Evolutionary conservation across 1,139 yeast species (phyloP).

Genomic region (Zygoascus sp.): DNA sequence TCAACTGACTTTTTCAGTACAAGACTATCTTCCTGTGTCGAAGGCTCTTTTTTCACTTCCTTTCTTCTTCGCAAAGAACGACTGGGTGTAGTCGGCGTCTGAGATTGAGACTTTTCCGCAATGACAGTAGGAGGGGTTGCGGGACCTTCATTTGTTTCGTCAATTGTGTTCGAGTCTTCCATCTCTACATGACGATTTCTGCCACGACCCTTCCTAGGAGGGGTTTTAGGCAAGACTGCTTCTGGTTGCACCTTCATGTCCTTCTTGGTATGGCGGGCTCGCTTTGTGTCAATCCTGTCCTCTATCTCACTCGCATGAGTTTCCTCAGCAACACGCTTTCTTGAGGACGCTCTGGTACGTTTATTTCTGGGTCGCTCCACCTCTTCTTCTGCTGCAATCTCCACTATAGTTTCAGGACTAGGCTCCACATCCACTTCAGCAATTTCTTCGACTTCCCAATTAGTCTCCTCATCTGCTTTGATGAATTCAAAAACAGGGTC

Average conservation of each 20-base stretch:
- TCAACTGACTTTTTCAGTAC: too few species aligned
- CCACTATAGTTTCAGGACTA: background rate
- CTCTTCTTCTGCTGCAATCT: background rate
- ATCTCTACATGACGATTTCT: too few species aligned
- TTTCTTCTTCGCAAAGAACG: background rate
- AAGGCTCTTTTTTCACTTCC: too few species aligned
- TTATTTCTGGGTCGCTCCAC: background rate
- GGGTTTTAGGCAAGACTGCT: background rate
- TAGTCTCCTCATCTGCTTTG: background rate
- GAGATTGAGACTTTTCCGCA: background rate
- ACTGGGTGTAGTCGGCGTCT: background rate
- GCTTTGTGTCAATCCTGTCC: background rate
- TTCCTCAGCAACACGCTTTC: background rate
- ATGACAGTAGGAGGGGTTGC: background rate
- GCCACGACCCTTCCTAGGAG: background rate
- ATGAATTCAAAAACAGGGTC: conserved; percentile 4
- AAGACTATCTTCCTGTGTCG: too few species aligned
- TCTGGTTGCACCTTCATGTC: background rate
- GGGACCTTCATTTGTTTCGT: too few species aligned
- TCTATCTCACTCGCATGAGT: background rate
- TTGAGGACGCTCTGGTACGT: background rate
- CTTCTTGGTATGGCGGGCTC: background rate
- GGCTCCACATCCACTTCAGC: background rate
- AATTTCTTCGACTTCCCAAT: background rate
- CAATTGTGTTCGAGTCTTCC: too few species aligned